Evolutionary conservation across 768 basidiomycete genomes (phyloP).

Genomic region (Heimioporus sp.): DNA sequence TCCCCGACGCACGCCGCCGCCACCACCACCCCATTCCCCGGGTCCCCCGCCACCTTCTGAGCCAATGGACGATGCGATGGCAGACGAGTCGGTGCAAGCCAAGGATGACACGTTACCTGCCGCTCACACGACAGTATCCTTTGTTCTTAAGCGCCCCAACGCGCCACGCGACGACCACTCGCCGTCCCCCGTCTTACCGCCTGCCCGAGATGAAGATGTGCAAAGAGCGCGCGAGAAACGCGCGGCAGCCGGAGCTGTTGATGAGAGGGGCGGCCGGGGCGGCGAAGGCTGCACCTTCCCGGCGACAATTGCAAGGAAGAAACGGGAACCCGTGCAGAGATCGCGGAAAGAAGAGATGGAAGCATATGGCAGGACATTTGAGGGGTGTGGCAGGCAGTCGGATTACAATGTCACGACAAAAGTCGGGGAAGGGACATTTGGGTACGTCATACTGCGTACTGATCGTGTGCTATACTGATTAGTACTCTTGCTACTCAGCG

Average conservation of each 20-base stretch:
- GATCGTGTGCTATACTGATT: slow-evolving; percentile 6
- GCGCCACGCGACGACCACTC: slow-evolving; percentile 48
- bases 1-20: slow-evolving; percentile 19
- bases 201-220: slow-evolving; percentile 28
- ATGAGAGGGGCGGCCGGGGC: slow-evolving; percentile 2
- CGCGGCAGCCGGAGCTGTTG: slow-evolving; percentile 6
- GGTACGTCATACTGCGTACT: slow-evolving; percentile 49
- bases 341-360: slow-evolving; percentile 62
- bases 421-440: slow-evolving; percentile 96
- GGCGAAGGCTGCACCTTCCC: neutral
- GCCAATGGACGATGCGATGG: slow-evolving; percentile 31
- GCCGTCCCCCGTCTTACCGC: slow-evolving; percentile 38
- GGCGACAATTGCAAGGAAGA: slow-evolving; percentile 23
- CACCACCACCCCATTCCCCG: slow-evolving; percentile 20
- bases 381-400: slow-evolving; percentile 65
- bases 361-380: slow-evolving; percentile 66
- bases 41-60: slow-evolving; percentile 31
- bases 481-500: slow-evolving; percentile 42
- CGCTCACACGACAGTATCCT: slow-evolving; percentile 40
- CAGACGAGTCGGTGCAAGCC: slow-evolving; percentile 3
- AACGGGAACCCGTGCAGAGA: slow-evolving; percentile 46
- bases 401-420: slow-evolving; percentile 85
- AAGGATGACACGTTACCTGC: slow-evolving; percentile 35
- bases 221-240: slow-evolving; percentile 27
- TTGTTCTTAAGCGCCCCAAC: slow-evolving; percentile 42